A percentile compares a stretch with the other conserved stretches of the same genome.
Conservation (phyloP, 495 filamentous ascomycete genomes). For the Hypoxylon lenormandii region DNA sequence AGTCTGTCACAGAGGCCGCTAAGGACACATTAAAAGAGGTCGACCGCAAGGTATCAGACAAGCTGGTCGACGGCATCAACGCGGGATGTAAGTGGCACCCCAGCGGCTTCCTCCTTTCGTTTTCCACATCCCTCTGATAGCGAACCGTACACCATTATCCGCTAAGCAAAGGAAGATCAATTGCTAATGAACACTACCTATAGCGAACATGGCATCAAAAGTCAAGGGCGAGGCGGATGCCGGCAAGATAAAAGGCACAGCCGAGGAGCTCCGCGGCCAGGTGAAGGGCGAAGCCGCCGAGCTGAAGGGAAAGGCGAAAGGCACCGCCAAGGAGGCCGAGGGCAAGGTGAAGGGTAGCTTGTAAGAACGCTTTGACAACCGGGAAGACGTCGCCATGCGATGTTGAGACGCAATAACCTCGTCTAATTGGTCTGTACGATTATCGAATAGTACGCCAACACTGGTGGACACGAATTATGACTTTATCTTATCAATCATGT, state of each 20-base stretch:
- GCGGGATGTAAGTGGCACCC: conserved; percentile 57
- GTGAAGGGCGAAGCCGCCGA: conserved; percentile 56
- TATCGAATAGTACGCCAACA: background rate
- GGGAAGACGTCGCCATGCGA: background rate
- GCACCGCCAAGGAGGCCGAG: conserved; percentile 44
- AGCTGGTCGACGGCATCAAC: conserved; percentile 68
- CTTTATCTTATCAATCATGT: too few species aligned
- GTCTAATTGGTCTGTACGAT: background rate
- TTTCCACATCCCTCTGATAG: background rate
- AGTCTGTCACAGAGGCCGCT: conserved; percentile 60
- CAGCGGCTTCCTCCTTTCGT: background rate
- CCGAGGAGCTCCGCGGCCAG: conserved; percentile 53
- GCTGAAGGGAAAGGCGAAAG: conserved; percentile 47
- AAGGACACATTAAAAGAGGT: conserved; percentile 65
- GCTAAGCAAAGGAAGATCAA: background rate
- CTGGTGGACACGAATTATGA: background rate
- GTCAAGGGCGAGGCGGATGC: conserved; percentile 53
- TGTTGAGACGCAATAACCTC: background rate
- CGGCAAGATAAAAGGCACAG: conserved; percentile 55
- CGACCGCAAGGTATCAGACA: conserved; percentile 65
- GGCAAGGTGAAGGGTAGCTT: conserved; percentile 48
- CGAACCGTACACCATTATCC: background rate
- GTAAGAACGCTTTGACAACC: conserved; percentile 13
- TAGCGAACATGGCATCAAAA: conserved; percentile 62
- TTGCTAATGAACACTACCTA: conserved; percentile 27